Conservation (phyloP, 768 basidiomycete genomes). For the Podaxis sp. region DNA sequence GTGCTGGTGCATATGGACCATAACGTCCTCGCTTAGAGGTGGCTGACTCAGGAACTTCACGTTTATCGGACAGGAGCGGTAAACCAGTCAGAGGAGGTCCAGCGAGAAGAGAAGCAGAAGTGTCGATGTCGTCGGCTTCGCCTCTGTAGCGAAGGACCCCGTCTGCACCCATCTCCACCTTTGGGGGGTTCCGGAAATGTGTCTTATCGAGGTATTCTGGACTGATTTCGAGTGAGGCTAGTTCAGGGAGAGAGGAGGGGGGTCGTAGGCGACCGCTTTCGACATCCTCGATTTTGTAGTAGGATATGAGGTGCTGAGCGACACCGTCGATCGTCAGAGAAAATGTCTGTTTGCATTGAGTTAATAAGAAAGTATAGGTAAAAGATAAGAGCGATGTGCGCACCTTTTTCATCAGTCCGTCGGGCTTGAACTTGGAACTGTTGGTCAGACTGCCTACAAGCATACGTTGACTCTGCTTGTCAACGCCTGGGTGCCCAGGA, state of each 20-base stretch:
- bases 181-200: conserved; percentile 88
- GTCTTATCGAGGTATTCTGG: conserved; percentile 87
- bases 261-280: conserved; percentile 83
- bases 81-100: conserved; percentile 30
- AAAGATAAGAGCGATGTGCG: conserved; percentile 21
- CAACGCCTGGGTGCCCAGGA: conserved; percentile 44
- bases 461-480: conserved; percentile 75
- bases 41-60: conserved; percentile 33
- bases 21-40: conserved; percentile 41
- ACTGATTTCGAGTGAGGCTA: conserved; percentile 83
- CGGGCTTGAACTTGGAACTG: conserved; percentile 88
- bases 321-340: conserved; percentile 84
- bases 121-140: conserved; percentile 73
- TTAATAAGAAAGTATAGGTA: not conserved
- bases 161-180: conserved; percentile 83
- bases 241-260: conserved; percentile 85
- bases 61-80: conserved; percentile 50
- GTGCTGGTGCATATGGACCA: conserved; percentile 37
- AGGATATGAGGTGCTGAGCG: conserved; percentile 91
- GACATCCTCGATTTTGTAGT: conserved; percentile 92
- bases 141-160: conserved; percentile 82
- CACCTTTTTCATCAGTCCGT: conserved; percentile 98
- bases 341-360: conserved; percentile 64
- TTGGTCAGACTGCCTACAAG: conserved; percentile 91
- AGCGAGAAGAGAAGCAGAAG: conserved; percentile 38